phyloP scores from a whole-genome alignment of 495 filamentous ascomycete genomes.

The Penicillium cinerascens region DNA sequence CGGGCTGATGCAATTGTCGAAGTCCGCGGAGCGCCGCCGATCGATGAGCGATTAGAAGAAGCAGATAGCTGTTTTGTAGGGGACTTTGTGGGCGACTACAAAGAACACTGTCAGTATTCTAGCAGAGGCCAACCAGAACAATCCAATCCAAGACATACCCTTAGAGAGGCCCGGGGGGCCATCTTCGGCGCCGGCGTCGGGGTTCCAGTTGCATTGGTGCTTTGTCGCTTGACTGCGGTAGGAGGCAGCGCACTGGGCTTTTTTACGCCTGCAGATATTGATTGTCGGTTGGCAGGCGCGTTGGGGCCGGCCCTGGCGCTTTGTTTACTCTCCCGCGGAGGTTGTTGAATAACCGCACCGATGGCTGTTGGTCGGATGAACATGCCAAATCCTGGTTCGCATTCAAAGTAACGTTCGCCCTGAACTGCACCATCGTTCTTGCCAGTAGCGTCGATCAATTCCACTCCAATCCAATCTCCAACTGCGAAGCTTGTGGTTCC shows the following conservation, averaged over 20 bases:
- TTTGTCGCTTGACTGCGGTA: constrained; percentile 57
- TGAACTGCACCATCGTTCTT: constrained; percentile 95
- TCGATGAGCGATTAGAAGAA: constrained; percentile 46
- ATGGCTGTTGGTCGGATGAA: constrained; percentile 69
- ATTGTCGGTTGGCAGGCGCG: constrained; percentile 27
- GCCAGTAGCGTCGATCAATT: constrained; percentile 76
- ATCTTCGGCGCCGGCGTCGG: constrained; percentile 57
- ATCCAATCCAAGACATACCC: constrained; percentile 44
- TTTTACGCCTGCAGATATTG: constrained; percentile 31
- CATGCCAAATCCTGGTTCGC: constrained; percentile 76
- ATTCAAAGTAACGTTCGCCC: constrained; percentile 88
- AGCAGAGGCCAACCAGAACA: neutral
- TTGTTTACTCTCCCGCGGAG: constrained; percentile 43
- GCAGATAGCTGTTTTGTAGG: constrained; percentile 71
- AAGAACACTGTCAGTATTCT: neutral
- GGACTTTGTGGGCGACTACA: constrained; percentile 71
- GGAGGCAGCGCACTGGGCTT: constrained; percentile 46
- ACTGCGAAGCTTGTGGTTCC: constrained; percentile 73
- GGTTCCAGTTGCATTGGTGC: constrained; percentile 59
- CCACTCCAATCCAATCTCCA: constrained; percentile 88
- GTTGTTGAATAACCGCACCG: constrained; percentile 56
- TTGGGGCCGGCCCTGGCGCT: constrained; percentile 25
- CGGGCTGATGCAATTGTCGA: constrained; percentile 43
- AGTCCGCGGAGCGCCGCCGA: constrained; percentile 50
- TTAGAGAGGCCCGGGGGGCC: constrained; percentile 50